Conservation (phyloP, 257 asterid genomes). For the Nicotiana sylvestris region DNA sequence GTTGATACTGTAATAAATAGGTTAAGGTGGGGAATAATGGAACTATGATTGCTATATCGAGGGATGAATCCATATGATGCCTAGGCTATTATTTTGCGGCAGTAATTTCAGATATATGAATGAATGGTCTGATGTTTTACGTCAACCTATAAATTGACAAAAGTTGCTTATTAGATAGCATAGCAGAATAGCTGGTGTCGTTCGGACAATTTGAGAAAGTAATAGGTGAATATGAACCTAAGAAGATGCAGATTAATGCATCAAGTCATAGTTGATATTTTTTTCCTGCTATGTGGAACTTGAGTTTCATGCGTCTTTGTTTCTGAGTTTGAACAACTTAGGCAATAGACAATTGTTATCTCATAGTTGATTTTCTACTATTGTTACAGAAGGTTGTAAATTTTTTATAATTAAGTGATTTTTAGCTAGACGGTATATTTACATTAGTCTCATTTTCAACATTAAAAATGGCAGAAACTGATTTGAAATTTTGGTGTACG, state of each 20-base stretch:
- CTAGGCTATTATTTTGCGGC: too few species aligned
- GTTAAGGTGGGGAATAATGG: neutral
- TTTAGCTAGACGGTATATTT: too few species aligned
- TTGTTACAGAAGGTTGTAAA: too few species aligned
- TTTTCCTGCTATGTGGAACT: too few species aligned
- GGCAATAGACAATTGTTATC: too few species aligned
- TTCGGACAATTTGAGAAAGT: neutral
- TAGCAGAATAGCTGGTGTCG: neutral
- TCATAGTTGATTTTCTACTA: too few species aligned
- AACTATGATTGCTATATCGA: neutral
- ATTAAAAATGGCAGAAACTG: too few species aligned
- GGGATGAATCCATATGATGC: neutral
- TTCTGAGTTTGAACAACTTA: too few species aligned
- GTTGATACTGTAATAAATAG: neutral
- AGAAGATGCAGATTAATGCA: neutral
- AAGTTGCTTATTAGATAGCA: neutral
- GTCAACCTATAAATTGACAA: neutral
- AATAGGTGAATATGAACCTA: conserved; percentile 1
- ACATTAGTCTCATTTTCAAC: too few species aligned
- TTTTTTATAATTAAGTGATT: too few species aligned
- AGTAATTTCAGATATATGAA: neutral
- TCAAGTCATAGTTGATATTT: neutral
- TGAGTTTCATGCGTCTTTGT: too few species aligned
- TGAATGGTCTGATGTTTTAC: neutral
- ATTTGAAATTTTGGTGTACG: too few species aligned